Conservation (phyloP, 768 basidiomycete species). For the Kwoniella mangroviensis region DNA sequence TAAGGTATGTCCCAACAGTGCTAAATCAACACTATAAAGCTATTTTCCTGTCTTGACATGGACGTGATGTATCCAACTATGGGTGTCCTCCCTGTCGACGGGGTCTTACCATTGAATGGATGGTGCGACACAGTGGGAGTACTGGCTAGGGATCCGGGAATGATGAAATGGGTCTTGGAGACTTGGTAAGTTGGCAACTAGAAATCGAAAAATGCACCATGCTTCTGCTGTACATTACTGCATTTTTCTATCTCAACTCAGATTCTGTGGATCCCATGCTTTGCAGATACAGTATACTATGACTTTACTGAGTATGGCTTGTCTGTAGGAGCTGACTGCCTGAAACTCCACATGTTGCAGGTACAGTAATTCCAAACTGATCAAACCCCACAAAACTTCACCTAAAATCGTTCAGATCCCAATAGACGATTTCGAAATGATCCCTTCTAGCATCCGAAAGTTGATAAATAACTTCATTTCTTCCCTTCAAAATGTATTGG, state of each 20-base stretch:
- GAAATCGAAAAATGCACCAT: too few species aligned
- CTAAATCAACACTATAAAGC: conserved; percentile 30
- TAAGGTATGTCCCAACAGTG: conserved; percentile 23
- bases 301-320: too few species aligned
- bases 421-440: not conserved
- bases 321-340: too few species aligned
- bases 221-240: too few species aligned
- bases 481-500: not conserved
- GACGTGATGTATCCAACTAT: conserved; percentile 31
- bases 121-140: conserved; percentile 43
- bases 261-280: too few species aligned
- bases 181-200: conserved; percentile 1
- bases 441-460: not conserved
- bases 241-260: too few species aligned
- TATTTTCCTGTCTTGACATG: too few species aligned
- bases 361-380: not conserved
- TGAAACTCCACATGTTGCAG: not conserved
- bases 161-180: conserved; percentile 31
- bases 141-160: conserved; percentile 37
- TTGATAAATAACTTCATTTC: not conserved
- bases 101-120: conserved; percentile 37
- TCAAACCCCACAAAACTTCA: not conserved
- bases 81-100: conserved; percentile 34
- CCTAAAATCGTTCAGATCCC: not conserved
- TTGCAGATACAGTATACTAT: too few species aligned